Base-by-base conservation (phyloP, 2,329 filamentous ascomycete species). In the Alternaria consortialis region DNA sequence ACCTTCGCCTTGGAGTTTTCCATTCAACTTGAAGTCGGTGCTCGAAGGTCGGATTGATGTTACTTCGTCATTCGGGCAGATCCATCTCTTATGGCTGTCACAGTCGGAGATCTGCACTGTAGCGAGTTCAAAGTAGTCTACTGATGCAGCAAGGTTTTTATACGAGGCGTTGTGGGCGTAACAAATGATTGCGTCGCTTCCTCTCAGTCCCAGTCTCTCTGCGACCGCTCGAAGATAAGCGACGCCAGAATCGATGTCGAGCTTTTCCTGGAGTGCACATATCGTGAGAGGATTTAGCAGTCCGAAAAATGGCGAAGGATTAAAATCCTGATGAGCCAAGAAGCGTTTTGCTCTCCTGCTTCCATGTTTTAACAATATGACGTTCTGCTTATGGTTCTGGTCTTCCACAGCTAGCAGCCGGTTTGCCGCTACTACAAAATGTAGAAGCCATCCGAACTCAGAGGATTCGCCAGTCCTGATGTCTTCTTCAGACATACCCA, bases 381-480 rank as follows among this genome's bases (percentile, higher is more conserved):
- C n/a, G 36, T 53, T 39, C n/a, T 40, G 50, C 23, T 53, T 27
- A 40, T 25, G 50, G 9, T 39, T 20, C 8, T 39, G 34, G 27
- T 31, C 34, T 12, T 53, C 36, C 50, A 32, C 7, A 42, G 11
- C n/a, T 20, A 53, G 13, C 12, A 53, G 34, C n/a, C 20, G 34
- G 9, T 8, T 27, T 23, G 50, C 50, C 2, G 50, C 46, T 0
- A 32, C 11, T 20, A 50, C 46, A 36, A 50, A 36, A 13, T 32
- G 46, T 15, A 50, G 46, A n/a, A 50, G 46, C 46, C 46, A 50
- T 50, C 46, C 46, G 31, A 50, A 50, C 20, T 50, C 31, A 25
- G 46, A 34, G 11, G 31, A 50, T 34, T 20, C 13, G n/a, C 46
- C 46, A 34, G 27, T 34, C 7, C 36, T 23, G 3, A 50, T 34